Evolutionary conservation across 2,329 filamentous ascomycete species (phyloP), one percentile per base, ranked within the genome.

Genomic region (Penicillium sp.): DNA sequence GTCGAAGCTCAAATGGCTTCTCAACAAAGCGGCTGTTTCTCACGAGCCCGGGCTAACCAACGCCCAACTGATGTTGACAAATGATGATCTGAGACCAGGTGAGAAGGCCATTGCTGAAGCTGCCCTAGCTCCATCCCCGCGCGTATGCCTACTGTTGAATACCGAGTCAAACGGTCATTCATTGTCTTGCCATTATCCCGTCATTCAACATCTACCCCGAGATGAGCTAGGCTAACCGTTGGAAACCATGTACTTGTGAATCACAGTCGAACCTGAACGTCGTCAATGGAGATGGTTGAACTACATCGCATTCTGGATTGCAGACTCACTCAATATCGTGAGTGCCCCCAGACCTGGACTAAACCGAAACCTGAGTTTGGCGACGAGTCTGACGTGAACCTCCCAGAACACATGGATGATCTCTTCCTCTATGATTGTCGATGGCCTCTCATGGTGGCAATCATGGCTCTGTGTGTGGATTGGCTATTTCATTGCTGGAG

Each of bases 361-460:
- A 31, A 31, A 31, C 7, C 8, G 31, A 49, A 4, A 14, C n/a
- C 15, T 14, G 35, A 41, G 5, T 10, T 22, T 31, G 38, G 2
- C 47, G 41, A 7, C 4, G 7, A 17, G 22, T 22, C 54, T 67
- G 57, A 65, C 41, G 45, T 3, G 8, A 34, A 4, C 70, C 57
- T 5, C 57, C 8, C 22, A 86, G 78, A 95, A 94, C 76, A 95
- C 91, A 1, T 96, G 91, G 92, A 96, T 96, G 91, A 95, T 96
- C 63, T 90, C 90, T 0, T 91, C 90, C 1, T 88, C 90, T 39
- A 92, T 92, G 85, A 91, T 96, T 37, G 84, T 89, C 1, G 81
- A 79, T 50, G 91, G 91, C 12, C 81, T 96, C 22, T 91, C 90
- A 7, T 96, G 92, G 92, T 96, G 92, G 92, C 91, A 96, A 78